These are phyloP conservation scores for Effrenium voratum DNA, from an alignment of 73 alveolate species.

Conservation along the genomic window DNA sequence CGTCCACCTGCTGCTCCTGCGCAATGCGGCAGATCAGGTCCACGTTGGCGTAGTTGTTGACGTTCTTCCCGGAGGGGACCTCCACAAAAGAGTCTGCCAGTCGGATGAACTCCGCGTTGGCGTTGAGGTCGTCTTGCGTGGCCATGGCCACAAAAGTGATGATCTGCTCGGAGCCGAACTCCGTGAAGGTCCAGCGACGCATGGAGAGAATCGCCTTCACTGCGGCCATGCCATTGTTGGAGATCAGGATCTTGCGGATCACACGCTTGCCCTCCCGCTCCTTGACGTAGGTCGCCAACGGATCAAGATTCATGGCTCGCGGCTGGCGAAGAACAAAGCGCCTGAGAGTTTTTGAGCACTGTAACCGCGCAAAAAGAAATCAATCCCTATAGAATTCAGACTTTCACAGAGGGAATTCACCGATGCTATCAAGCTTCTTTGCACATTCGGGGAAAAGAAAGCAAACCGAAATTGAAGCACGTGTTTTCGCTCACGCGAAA, in stretches of 20 bases:
- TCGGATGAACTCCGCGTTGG: slow-evolving; percentile 94
- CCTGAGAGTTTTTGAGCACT: too few species aligned
- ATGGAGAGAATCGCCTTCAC: not conserved
- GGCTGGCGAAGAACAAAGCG: too few species aligned
- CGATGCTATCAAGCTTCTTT: too few species aligned
- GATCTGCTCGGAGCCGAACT: slow-evolving; percentile 91
- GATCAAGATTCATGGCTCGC: slow-evolving; percentile 16
- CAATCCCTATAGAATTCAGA: too few species aligned
- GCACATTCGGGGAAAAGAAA: too few species aligned
- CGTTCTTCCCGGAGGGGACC: slow-evolving; percentile 88
- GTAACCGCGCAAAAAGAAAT: too few species aligned
- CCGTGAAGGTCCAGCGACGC: slow-evolving; percentile 84
- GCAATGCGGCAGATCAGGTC: slow-evolving; percentile 76
- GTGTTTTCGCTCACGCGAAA: too few species aligned
- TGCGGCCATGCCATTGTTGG: slow-evolving; percentile 94
- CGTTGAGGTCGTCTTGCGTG: slow-evolving; percentile 89
- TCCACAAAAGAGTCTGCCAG: slow-evolving; percentile 83
- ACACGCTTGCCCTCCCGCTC: slow-evolving; percentile 84
- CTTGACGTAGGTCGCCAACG: slow-evolving; percentile 36
- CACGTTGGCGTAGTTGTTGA: slow-evolving; percentile 91
- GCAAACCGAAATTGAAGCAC: too few species aligned
- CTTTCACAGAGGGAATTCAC: too few species aligned
- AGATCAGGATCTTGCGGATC: slow-evolving; percentile 71
- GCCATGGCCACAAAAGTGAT: slow-evolving; percentile 94
- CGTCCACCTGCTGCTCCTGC: slow-evolving; percentile 95